Base-by-base conservation (phyloP, 2,329 filamentous ascomycete species). In the Colletotrichum echinochloae region DNA sequence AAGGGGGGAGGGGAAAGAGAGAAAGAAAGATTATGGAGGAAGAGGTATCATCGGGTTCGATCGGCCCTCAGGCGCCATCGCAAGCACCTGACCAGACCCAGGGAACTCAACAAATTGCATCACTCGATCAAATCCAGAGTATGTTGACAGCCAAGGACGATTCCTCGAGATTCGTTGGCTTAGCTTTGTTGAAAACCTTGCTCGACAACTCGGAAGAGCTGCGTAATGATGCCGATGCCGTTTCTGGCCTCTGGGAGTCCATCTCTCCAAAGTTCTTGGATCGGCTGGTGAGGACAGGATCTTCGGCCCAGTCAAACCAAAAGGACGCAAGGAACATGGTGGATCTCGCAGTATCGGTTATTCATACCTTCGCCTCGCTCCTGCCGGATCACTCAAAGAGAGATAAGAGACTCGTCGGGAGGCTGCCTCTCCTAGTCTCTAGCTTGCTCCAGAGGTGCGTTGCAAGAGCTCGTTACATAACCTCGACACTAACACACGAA, bases 131-230 rank as follows among this genome's bases (percentile, higher is more conserved):
- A 74, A 85, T 91, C 63, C 82, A 88, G 73, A 75, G 81, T 1
- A 83, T 92, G 3, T 83, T 93, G 41, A 81, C 82, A 64, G 79
- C 87, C 64, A 89, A 88, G 71, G 86, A 92, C 76, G 90, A 93
- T 76, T 92, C 91, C 0, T 88, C 89, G 26, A 86, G 89, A 75
- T 92, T 93, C 74, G 90, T 92, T 48, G 91, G 90, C 9, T 82
- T 93, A 28, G 89, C 90, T 1, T 83, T 92, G 28, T 83, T 92
- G 60, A 91, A 90, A 75, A 87, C 88, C n/a, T 80, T 91, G 16
- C 83, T 93, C 39, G 90, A 92, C 78, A 89, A 88, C 76, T 86
- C 87, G 7, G 79, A 83, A 28, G 78, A 83, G n/a, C 78, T 90
- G 28, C 83, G 83, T 54, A 79, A 84, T 62, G 83, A 90, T 77